Conservation (phyloP, 495 filamentous ascomycete genomes). For the Aspergillus coremiiformis region DNA sequence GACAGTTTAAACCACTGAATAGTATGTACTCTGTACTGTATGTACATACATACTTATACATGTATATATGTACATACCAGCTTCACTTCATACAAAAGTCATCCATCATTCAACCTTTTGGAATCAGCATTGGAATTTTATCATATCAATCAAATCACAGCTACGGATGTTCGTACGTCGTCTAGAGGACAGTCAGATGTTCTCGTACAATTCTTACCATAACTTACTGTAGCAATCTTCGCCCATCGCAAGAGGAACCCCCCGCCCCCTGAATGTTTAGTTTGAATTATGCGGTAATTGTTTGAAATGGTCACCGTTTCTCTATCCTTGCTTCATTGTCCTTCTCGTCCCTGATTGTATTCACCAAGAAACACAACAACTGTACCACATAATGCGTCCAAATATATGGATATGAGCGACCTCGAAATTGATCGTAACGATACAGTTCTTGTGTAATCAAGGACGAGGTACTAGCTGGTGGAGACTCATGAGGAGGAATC, state of each 20-base stretch:
- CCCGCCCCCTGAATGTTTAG: not conserved
- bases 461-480: not conserved
- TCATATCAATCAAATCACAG: not conserved
- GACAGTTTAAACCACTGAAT: not conserved
- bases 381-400: not conserved
- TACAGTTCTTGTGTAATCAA: not conserved
- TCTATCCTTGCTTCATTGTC: not conserved
- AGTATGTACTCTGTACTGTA: too few relatives aligned
- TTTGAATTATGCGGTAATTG: not conserved
- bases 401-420: not conserved
- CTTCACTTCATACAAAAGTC: too few relatives aligned
- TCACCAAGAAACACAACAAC: not conserved
- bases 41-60: too few relatives aligned
- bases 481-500: not conserved
- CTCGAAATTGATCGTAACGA: not conserved
- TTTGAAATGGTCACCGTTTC: not conserved
- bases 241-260: not conserved
- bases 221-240: not conserved
- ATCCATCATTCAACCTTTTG: not conserved
- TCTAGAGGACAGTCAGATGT: not conserved
- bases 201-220: not conserved
- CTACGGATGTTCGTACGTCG: not conserved
- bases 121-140: not conserved
- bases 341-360: not conserved
- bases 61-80: too few relatives aligned